Percentiles rank a stretch among this genome's conserved stretches.
Conservation (phyloP, 1,139 yeast genomes). For the Suhomyces anneliseae region DNA sequence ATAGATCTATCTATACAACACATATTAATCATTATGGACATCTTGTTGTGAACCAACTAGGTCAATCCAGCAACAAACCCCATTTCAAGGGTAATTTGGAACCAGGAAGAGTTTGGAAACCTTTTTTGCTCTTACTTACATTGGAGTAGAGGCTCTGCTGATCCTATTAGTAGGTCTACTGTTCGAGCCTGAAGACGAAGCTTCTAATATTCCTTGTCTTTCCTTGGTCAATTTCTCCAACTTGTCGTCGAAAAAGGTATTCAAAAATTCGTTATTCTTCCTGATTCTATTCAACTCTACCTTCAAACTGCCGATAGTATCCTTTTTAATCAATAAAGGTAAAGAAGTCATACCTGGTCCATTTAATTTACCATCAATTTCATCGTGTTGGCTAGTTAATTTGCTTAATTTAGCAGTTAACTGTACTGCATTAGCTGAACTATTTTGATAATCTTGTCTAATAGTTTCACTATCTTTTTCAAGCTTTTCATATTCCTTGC, state of each 20-base stretch:
- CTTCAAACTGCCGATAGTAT: slow-evolving; percentile 34
- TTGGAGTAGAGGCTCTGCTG: slow-evolving; percentile 44
- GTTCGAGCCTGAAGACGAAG: slow-evolving; percentile 28
- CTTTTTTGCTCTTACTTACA: background rate
- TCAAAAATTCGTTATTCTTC: slow-evolving; percentile 38
- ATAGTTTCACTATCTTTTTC: slow-evolving; percentile 38
- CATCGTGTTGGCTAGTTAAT: slow-evolving; percentile 27
- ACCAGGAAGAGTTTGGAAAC: too few species aligned
- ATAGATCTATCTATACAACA: too few species aligned
- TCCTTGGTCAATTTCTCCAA: slow-evolving; percentile 43
- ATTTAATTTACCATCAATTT: slow-evolving; percentile 35
- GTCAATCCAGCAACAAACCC: too few species aligned
- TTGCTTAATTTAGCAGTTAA: slow-evolving; percentile 35
- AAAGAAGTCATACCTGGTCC: slow-evolving; percentile 47
- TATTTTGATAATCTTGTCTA: slow-evolving; percentile 51
- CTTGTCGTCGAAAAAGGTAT: slow-evolving; percentile 30
- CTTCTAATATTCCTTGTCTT: slow-evolving; percentile 35
- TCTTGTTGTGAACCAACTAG: too few species aligned
- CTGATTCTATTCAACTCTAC: slow-evolving; percentile 25
- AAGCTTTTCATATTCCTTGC: slow-evolving; percentile 26
- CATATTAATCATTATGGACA: too few species aligned
- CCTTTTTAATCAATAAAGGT: slow-evolving; percentile 39
- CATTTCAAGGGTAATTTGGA: too few species aligned
- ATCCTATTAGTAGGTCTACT: slow-evolving; percentile 38
- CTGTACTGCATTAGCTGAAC: slow-evolving; percentile 58